These are phyloP conservation scores for Aspergillus pseudonomiae DNA, from an alignment of 2,329 filamentous ascomycete species.

Conservation along the genomic window DNA sequence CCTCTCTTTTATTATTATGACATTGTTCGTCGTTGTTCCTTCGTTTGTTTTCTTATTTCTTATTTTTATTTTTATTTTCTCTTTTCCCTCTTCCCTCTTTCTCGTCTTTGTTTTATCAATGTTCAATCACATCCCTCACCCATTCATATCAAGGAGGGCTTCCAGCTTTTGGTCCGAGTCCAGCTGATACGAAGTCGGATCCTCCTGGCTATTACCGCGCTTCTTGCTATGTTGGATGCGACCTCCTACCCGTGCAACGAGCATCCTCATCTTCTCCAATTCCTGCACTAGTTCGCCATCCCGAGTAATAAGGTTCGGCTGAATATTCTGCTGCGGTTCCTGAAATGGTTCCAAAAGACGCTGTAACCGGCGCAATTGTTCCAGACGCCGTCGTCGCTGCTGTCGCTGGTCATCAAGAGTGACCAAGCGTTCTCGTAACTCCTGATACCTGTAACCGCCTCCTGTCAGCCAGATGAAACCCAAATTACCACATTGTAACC, in stretches of 20 bases:
- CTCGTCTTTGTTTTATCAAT: not conserved
- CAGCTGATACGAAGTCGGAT: conserved; percentile 26
- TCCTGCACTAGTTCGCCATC: conserved; percentile 55
- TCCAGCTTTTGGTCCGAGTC: conserved; percentile 39
- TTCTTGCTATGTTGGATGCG: conserved; percentile 37
- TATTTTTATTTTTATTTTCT: not conserved
- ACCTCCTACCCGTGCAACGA: conserved; percentile 47
- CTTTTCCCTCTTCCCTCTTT: not conserved
- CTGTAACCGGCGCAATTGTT: conserved; percentile 51
- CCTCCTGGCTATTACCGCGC: conserved; percentile 18
- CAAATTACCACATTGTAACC: conserved; percentile 22
- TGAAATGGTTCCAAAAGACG: conserved; percentile 53
- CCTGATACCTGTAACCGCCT: conserved; percentile 40
- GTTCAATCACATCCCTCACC: conserved; percentile 15
- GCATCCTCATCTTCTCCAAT: conserved; percentile 53
- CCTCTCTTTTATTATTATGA: not conserved
- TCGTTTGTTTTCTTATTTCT: not conserved
- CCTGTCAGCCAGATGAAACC: conserved; percentile 27
- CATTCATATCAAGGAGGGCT: conserved; percentile 43
- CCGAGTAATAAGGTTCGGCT: conserved; percentile 57
- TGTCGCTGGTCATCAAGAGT: conserved; percentile 50
- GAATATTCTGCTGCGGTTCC: conserved; percentile 53
- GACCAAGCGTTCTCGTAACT: conserved; percentile 48
- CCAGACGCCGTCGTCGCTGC: conserved; percentile 49
- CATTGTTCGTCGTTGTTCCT: not conserved